Base-by-base conservation (phyloP, 805 yeast genomes). In the Yarrowia sp. region DNA sequence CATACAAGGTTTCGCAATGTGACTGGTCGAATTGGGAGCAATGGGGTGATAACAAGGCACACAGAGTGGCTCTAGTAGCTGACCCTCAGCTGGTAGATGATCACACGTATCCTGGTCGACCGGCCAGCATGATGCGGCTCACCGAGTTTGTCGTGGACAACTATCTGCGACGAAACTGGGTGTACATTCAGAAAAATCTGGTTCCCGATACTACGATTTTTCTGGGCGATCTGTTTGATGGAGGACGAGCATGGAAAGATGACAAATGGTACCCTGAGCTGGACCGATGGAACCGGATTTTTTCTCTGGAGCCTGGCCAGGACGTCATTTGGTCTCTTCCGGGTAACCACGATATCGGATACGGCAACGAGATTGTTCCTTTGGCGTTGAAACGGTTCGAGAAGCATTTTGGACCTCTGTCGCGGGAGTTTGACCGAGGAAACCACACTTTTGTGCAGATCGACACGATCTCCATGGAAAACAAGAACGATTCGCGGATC, bases 321-420 rank as follows among this genome's bases (percentile, higher is more conserved):
- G 75, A 76, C 52, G 80, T 83, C 2, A 72, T 81, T 19, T 76
- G 80, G 81, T 79, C 82, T n/a, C 73, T 85, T 41, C 97, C 97
- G 0, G 99, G 99, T 1, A 95, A 95, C 76, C 99, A 95, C 77
- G 99, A 95, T 76, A 91, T 96, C 72, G 99, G 99, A 0, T 94
- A 89, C 79, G 97, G 95, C 38, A 85, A 87, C 70, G 86, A 87
- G 0, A 86, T 95, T 15, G 81, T 86, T 16, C 82, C 83, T 35
- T 77, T 81, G 0, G 86, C 88, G 32, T 78, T 85, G 55, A 78
- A 85, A 43, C 79, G 98, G 72, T 95, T 93, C 78, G 79, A 84
- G 48, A 79, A 87, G 0, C 83, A 81, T 75, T 94, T 92, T 77
- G 99, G 98, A 1, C 86, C 86, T 49, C 80, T 95, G 0, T 82